Percentiles rank a stretch among this genome's conserved stretches.
Conservation (phyloP, 2,329 filamentous ascomycete species). For the Furcasterigmium furcatum region DNA sequence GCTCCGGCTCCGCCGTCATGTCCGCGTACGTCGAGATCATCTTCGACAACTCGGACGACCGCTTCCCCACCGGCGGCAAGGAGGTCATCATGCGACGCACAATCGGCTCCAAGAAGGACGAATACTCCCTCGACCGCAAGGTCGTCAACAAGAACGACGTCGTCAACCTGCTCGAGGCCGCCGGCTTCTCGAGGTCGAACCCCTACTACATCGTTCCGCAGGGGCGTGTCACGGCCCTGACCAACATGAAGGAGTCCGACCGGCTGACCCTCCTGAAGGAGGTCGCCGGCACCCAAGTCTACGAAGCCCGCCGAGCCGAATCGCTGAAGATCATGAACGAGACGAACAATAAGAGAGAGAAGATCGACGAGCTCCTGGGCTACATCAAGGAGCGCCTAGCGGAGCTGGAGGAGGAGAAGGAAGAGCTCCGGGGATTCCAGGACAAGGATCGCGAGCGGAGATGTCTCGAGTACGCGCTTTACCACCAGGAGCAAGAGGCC, state of each 20-base stretch:
- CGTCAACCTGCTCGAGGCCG: constrained; percentile 90
- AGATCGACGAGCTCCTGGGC: constrained; percentile 88
- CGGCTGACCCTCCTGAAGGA: constrained; percentile 89
- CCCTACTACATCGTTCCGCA: constrained; percentile 99
- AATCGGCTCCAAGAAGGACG: constrained; percentile 96
- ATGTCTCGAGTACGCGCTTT: constrained; percentile 92
- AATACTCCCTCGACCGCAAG: constrained; percentile 96
- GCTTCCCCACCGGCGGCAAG: constrained; percentile 88
- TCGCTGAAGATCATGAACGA: constrained; percentile 96
- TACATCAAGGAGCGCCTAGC: constrained; percentile 87
- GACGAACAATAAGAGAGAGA: constrained; percentile 88
- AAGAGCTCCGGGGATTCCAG: constrained; percentile 89
- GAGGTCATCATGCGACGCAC: constrained; percentile 90
- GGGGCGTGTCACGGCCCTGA: constrained; percentile 90
- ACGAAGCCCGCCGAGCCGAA: constrained; percentile 87
- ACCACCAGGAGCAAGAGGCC: constrained; percentile 82
- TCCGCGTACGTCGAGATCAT: constrained; percentile 99
- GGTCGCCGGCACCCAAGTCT: constrained; percentile 96
- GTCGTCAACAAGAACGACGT: constrained; percentile 94
- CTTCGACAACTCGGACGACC: constrained; percentile 95
- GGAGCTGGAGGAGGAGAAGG: constrained; percentile 95
- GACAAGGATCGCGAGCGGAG: constrained; percentile 90
- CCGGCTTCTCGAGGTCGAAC: constrained; percentile 94
- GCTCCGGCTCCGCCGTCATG: constrained; percentile 96
- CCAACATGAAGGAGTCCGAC: constrained; percentile 97